Conservation (phyloP, 495 filamentous ascomycete genomes). For the Penicillium samsonianum region DNA sequence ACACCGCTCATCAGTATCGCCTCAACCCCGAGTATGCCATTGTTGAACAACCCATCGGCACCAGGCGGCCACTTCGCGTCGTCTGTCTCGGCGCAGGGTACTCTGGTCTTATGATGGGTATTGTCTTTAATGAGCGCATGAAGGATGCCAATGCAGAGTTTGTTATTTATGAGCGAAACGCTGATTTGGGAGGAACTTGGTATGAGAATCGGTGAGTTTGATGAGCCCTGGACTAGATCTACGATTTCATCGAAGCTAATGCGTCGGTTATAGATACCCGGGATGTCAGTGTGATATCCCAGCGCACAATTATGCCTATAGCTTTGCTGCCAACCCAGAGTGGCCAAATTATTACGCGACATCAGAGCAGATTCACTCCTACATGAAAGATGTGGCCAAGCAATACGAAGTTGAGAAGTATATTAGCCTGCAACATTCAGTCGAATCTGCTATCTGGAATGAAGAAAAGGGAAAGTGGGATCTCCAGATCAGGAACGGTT, state of each 20-base stretch:
- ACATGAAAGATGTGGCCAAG: conserved; percentile 51
- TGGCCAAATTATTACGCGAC: conserved; percentile 58
- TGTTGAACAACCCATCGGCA: conserved; percentile 17
- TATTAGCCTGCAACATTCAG: conserved; percentile 29
- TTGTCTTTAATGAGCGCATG: conserved; percentile 8
- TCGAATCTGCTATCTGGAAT: conserved; percentile 34
- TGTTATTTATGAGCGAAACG: conserved; percentile 15
- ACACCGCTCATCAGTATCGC: neutral
- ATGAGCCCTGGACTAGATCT: too few species aligned
- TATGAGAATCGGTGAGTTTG: conserved; percentile 50
- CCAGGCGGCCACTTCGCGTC: conserved; percentile 9
- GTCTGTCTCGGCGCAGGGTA: conserved; percentile 13
- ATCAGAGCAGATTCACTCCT: conserved; percentile 55
- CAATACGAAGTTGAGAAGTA: conserved; percentile 34
- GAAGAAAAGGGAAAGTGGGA: conserved; percentile 43
- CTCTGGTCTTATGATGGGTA: conserved; percentile 13
- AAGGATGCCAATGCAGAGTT: conserved; percentile 7
- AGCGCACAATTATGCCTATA: conserved; percentile 48
- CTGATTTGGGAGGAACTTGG: conserved; percentile 37
- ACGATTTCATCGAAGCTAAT: neutral
- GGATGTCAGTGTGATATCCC: conserved; percentile 58
- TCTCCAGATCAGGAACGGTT: conserved; percentile 35
- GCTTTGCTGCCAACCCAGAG: conserved; percentile 55
- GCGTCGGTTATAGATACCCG: conserved; percentile 32
- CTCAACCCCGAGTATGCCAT: conserved; percentile 8